A percentile compares a stretch with the other conserved stretches of the same genome.
Conservation (phyloP, 495 filamentous ascomycete species). For the Annulohypoxylon moriforme region DNA sequence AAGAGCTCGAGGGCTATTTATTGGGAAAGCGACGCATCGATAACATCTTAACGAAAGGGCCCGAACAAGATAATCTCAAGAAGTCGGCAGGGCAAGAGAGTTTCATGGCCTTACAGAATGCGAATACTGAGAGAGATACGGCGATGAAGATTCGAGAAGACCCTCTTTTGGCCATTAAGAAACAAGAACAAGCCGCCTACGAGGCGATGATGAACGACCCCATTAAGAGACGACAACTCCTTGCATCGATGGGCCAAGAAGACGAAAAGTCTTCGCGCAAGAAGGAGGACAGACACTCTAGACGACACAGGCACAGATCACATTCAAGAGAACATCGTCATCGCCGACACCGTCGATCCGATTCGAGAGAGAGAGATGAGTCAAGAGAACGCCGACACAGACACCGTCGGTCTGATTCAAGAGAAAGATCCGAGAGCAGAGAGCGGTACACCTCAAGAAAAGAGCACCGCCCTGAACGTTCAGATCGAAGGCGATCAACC, state of each 20-base stretch:
- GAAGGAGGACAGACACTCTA: constrained; percentile 62
- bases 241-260: constrained; percentile 67
- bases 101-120: constrained; percentile 68
- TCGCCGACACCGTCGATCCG: constrained; percentile 57
- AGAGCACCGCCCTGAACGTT: constrained; percentile 29
- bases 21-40: constrained; percentile 93
- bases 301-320: constrained; percentile 56
- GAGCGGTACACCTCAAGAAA: constrained; percentile 50
- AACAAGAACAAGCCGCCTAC: constrained; percentile 89
- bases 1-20: constrained; percentile 94
- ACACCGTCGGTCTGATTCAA: constrained; percentile 47
- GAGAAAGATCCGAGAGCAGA: constrained; percentile 47
- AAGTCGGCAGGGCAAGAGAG: constrained; percentile 78
- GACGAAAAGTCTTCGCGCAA: constrained; percentile 58
- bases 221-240: constrained; percentile 73
- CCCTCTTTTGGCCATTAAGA: constrained; percentile 90
- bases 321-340: constrained; percentile 59
- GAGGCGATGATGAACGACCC: constrained; percentile 90
- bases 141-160: constrained; percentile 88
- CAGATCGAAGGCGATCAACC: constrained; percentile 33
- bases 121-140: constrained; percentile 77
- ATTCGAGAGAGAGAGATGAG: constrained; percentile 53
- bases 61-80: constrained; percentile 80
- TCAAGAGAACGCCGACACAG: constrained; percentile 55
- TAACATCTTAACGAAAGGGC: constrained; percentile 82